Evolutionary conservation across 78 protist species (phyloP).

Genomic region (Mantamonas sphyraenae): DNA sequence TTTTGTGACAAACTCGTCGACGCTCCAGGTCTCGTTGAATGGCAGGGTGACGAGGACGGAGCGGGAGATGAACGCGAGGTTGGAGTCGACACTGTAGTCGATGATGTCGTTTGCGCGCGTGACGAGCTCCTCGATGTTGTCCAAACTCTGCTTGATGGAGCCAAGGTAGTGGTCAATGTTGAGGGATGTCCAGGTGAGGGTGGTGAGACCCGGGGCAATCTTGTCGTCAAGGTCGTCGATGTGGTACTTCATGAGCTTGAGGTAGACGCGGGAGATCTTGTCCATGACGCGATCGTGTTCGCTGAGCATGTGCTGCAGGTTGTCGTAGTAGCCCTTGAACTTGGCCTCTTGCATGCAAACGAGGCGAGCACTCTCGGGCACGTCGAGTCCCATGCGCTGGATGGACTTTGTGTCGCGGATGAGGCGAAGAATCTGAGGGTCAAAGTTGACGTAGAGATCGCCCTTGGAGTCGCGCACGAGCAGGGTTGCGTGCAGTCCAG

Average conservation of each 20-base stretch:
- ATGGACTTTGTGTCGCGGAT: constrained; percentile 55
- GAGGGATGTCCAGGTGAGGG: constrained; percentile 68
- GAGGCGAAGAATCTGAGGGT: constrained; percentile 51
- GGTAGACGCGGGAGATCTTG: constrained; percentile 6
- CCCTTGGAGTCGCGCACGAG: constrained; percentile 29
- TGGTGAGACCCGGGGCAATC: constrained; percentile 49
- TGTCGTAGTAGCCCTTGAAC: constrained; percentile 31
- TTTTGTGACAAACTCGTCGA: constrained; percentile 29
- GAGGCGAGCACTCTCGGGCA: constrained; percentile 44
- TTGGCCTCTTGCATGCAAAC: constrained; percentile 53
- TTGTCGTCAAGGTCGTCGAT: constrained; percentile 22
- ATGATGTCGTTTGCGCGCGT: constrained; percentile 26
- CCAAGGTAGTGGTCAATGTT: constrained; percentile 56
- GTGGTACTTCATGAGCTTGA: constrained; percentile 27
- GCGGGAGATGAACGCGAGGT: constrained; percentile 16
- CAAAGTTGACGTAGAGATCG: constrained; percentile 53
- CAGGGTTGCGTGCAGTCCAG: constrained; percentile 57
- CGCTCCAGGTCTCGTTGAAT: constrained; percentile 22
- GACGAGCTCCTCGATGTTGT: constrained; percentile 25
- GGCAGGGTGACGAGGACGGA: constrained; percentile 38
- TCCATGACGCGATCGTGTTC: constrained; percentile 34
- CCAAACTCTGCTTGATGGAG: constrained; percentile 19
- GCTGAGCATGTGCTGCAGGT: constrained; percentile 23
- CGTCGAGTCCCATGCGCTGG: constrained; percentile 36
- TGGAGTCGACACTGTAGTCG: constrained; percentile 37